Percentiles rank a stretch among this genome's conserved stretches.
Evolutionary conservation across 768 basidiomycete species (phyloP).

Genomic region (Kwoniella bestiolae): DNA sequence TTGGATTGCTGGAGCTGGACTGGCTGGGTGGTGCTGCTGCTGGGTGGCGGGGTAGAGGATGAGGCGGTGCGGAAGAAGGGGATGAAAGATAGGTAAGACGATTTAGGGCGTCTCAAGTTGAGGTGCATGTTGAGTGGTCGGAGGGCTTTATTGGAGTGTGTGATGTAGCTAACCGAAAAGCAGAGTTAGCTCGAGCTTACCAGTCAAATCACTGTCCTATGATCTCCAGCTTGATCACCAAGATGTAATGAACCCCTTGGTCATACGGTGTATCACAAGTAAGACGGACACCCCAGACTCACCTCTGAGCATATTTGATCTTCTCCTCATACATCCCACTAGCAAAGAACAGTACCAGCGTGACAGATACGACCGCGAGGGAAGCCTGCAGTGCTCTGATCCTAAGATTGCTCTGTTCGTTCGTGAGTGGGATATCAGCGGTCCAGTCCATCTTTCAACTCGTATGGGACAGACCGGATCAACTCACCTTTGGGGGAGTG

Average conservation of each 20-base stretch:
- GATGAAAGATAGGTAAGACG: conserved; percentile 29
- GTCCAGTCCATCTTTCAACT: too few species aligned
- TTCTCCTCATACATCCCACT: conserved; percentile 96
- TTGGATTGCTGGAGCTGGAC: conserved; percentile 65
- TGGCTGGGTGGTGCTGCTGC: conserved; percentile 59
- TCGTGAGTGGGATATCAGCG: too few species aligned
- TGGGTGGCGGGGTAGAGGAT: conserved; percentile 6
- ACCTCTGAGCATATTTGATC: conserved; percentile 95
- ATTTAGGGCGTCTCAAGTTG: conserved; percentile 77
- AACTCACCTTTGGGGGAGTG: conserved; percentile 53
- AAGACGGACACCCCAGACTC: too few species aligned
- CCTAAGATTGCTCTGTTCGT: conserved; percentile 64
- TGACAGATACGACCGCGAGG: conserved; percentile 85
- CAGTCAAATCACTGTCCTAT: too few species aligned
- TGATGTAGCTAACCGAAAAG: conserved; percentile 74
- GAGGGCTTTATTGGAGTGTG: conserved; percentile 88
- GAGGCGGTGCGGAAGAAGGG: conserved; percentile 21
- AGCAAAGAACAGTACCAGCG: conserved; percentile 90
- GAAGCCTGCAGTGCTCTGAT: conserved; percentile 65
- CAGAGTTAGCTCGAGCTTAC: too few species aligned
- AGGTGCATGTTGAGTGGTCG: conserved; percentile 95
- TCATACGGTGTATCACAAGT: too few species aligned
- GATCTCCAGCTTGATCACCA: too few species aligned
- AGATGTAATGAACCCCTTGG: too few species aligned
- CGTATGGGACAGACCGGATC: background rate